Conservation (phyloP, 768 basidiomycete genomes). For the Sporobolomyces roseus region DNA sequence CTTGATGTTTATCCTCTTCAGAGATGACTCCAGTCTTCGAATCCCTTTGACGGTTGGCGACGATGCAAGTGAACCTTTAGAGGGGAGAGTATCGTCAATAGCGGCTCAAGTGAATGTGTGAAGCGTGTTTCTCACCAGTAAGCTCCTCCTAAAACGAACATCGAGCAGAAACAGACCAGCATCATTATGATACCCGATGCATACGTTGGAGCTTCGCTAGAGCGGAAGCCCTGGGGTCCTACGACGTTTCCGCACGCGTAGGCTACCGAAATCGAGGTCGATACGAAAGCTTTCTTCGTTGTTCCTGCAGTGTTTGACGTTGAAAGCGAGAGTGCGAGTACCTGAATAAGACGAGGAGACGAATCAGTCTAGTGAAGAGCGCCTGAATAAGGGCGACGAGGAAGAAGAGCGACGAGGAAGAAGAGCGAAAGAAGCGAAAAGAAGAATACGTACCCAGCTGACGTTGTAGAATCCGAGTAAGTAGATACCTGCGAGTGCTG, state of each 20-base stretch:
- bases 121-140: not conserved
- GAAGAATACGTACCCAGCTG: not conserved
- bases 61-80: not conserved
- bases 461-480: conserved; percentile 10
- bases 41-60: not conserved
- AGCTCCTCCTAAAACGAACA: conserved; percentile 2
- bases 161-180: conserved; percentile 12
- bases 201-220: conserved; percentile 2
- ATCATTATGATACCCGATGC: conserved; percentile 10
- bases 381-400: too few relatives aligned
- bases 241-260: conserved; percentile 1
- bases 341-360: not conserved
- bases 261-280: conserved; percentile 5
- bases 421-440: too few relatives aligned
- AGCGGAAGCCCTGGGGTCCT: conserved; percentile 11
- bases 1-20: not conserved
- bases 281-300: conserved; percentile 21
- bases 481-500: conserved; percentile 9
- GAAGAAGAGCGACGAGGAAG: not conserved
- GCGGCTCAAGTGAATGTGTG: too few relatives aligned
- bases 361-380: too few relatives aligned
- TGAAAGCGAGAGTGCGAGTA: conserved; percentile 11
- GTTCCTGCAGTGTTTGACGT: conserved; percentile 26
- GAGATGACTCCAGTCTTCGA: not conserved
- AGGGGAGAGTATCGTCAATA: too few relatives aligned